Evolutionary conservation across 306 rosid genomes (phyloP), one percentile per base, ranked within the genome.

Genomic region (Castanea sativa): DNA sequence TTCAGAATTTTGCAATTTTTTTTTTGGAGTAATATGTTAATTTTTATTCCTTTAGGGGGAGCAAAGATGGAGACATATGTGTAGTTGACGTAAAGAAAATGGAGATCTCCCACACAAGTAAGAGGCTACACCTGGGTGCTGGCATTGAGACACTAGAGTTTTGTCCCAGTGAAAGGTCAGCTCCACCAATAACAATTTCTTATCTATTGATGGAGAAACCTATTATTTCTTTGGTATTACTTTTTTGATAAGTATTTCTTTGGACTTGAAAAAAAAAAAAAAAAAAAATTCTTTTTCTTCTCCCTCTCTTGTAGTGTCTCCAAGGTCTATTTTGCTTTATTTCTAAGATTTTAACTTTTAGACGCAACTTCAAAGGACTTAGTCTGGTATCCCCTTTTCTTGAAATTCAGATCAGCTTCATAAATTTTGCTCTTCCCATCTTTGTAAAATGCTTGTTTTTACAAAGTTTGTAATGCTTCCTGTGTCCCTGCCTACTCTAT

Each of bases 21-120:
- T 30, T 49, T 12, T 49, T 49, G 43, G 6, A 29, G 10, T 19
- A 67, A 35, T 33, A 73, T 15, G 59, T 61, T 21, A 14, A 19
- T 58, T 41, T 79, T 63, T n/a, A 58, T 20, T 73, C 35, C 78
- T 88, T 5, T 25, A 95, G 99, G 82, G 99, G 90, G 41, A 92
- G 98, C 89, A 92, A 91, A 84, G 99, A 95, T 73, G 99, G 99
- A 80, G 99, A 95, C 77, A 32, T 95, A 55, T 90, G 95, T 55
- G 96, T 90, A 35, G 97, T 87, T 65, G 96, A 91, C 79, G 92
- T 95, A 78, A 92, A 90, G 88, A 92, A 92, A 84, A 95, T 95
- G 99, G 96, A 86, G 88, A 84, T 95, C 74, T 73, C 78, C 87
- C 99, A 95, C 80, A 83, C 84, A 79, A 92, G 97, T 85, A 95